These are phyloP conservation scores for Pleomassaria siparia DNA, from an alignment of 2,329 filamentous ascomycete genomes.

Conservation along the genomic window DNA sequence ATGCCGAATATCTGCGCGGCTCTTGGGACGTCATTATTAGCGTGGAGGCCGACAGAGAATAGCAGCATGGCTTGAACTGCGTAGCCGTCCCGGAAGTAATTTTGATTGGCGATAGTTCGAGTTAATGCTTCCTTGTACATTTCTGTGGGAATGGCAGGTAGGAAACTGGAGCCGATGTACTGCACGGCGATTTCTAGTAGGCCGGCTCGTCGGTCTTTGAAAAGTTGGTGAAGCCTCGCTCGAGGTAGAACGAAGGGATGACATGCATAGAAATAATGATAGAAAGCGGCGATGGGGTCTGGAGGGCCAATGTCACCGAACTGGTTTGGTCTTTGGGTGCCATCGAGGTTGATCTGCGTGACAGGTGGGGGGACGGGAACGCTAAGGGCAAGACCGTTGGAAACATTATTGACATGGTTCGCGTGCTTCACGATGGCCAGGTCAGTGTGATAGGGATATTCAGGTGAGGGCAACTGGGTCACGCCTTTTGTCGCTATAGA, in stretches of 20 bases:
- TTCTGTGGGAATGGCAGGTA: conserved; percentile 48
- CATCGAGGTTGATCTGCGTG: conserved; percentile 37
- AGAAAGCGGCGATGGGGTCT: conserved; percentile 36
- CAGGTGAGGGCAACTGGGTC: conserved; percentile 31
- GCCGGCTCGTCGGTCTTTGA: conserved; percentile 42
- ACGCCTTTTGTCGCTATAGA: conserved; percentile 18
- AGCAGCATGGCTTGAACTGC: conserved; percentile 77
- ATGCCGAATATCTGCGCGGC: conserved; percentile 67
- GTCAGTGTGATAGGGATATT: conserved; percentile 33
- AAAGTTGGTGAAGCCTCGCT: conserved; percentile 41
- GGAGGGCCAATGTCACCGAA: conserved; percentile 31
- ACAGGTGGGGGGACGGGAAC: conserved; percentile 22
- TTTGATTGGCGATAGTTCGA: conserved; percentile 32
- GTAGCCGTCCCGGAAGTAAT: conserved; percentile 48
- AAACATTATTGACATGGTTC: conserved; percentile 24
- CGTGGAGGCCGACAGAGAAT: conserved; percentile 76
- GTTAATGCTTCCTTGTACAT: conserved; percentile 46
- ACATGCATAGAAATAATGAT: conserved; percentile 55
- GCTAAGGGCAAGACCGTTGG: conserved; percentile 22
- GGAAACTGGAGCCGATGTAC: conserved; percentile 59
- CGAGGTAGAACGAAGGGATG: conserved; percentile 60
- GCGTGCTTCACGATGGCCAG: conserved; percentile 24
- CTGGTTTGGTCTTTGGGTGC: conserved; percentile 30
- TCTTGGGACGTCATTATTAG: conserved; percentile 69
- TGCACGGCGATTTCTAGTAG: conserved; percentile 58